Evolutionary conservation across 1,139 yeast genomes (phyloP).

Genomic region (Lodderomyces elongisporus): DNA sequence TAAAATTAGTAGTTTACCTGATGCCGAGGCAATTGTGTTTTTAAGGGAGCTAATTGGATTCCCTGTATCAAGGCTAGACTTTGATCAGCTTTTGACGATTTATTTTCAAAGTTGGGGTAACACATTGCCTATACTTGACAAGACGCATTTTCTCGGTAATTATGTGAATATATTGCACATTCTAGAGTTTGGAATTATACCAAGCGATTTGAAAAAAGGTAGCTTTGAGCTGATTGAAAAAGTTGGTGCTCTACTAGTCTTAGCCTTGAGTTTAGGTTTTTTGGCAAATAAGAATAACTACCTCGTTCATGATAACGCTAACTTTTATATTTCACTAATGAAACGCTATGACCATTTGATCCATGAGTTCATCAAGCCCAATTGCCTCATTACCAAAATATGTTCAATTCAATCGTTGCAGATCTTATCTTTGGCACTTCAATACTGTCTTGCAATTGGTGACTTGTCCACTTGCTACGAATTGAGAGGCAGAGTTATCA

Average conservation of each 20-base stretch:
- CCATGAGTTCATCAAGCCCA: constrained; percentile 48
- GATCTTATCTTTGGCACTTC: constrained; percentile 60
- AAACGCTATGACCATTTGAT: constrained; percentile 49
- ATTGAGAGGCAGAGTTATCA: constrained; percentile 66
- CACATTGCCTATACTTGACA: constrained; percentile 63
- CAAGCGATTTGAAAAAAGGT: constrained; percentile 7
- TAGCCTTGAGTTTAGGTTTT: constrained; percentile 56
- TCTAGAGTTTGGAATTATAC: constrained; percentile 24
- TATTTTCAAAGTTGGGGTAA: constrained; percentile 81
- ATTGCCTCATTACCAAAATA: constrained; percentile 46
- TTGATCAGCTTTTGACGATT: constrained; percentile 52
- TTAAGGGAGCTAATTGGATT: constrained; percentile 41
- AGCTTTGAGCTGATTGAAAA: constrained; percentile 41
- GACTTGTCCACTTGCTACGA: constrained; percentile 72
- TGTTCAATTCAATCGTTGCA: constrained; percentile 72
- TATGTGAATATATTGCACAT: constrained; percentile 47
- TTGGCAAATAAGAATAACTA: constrained; percentile 32
- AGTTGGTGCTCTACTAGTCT: constrained; percentile 57
- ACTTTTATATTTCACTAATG: constrained; percentile 23
- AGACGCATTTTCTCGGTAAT: constrained; percentile 55
- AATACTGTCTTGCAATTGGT: constrained; percentile 70
- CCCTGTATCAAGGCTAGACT: constrained; percentile 49
- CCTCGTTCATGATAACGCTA: constrained; percentile 15
- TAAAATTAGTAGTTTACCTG: constrained; percentile 22
- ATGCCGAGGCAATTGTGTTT: constrained; percentile 39